Evolutionary conservation across 2,329 filamentous ascomycete species (phyloP).

Genomic region (Chaetomium sp.): DNA sequence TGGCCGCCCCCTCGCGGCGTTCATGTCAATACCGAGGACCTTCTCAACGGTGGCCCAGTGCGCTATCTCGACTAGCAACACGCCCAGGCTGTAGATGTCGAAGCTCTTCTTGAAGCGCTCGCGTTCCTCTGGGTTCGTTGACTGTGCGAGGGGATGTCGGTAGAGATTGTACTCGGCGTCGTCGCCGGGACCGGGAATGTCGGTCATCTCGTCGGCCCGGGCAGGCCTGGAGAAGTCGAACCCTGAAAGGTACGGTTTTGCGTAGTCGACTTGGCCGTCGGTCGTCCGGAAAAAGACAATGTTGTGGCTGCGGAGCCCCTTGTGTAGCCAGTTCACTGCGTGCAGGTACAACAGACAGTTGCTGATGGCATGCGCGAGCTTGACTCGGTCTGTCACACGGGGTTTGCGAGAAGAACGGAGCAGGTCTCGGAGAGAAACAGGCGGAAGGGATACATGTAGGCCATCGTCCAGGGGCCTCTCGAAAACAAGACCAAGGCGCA

Average conservation of each 20-base stretch:
- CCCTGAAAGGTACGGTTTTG: conserved; percentile 44
- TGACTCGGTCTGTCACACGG: conserved; percentile 54
- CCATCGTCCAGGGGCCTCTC: conserved; percentile 48
- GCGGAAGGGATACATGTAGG: conserved; percentile 43
- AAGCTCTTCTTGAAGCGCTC: conserved; percentile 45
- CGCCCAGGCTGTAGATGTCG: conserved; percentile 52
- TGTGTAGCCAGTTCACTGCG: conserved; percentile 56
- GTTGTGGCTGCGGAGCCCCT: conserved; percentile 46
- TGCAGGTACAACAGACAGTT: conserved; percentile 57
- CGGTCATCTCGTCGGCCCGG: conserved; percentile 41
- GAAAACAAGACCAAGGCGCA: conserved; percentile 57
- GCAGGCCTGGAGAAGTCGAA: conserved; percentile 48
- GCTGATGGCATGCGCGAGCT: conserved; percentile 53
- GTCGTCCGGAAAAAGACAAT: conserved; percentile 49
- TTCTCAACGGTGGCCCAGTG: conserved; percentile 36
- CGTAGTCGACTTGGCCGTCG: conserved; percentile 37
- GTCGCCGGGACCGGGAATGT: conserved; percentile 47
- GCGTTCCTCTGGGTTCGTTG: conserved; percentile 44
- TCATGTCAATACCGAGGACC: conserved; percentile 33
- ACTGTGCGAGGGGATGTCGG: conserved; percentile 47
- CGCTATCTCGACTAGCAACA: conserved; percentile 53
- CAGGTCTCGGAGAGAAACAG: conserved; percentile 52
- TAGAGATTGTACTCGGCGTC: conserved; percentile 45
- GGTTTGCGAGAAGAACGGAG: conserved; percentile 48
- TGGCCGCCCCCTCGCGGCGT: conserved; percentile 29